Evolutionary conservation across 805 yeast species (phyloP).

Genomic region (Candida fluviatilis): DNA sequence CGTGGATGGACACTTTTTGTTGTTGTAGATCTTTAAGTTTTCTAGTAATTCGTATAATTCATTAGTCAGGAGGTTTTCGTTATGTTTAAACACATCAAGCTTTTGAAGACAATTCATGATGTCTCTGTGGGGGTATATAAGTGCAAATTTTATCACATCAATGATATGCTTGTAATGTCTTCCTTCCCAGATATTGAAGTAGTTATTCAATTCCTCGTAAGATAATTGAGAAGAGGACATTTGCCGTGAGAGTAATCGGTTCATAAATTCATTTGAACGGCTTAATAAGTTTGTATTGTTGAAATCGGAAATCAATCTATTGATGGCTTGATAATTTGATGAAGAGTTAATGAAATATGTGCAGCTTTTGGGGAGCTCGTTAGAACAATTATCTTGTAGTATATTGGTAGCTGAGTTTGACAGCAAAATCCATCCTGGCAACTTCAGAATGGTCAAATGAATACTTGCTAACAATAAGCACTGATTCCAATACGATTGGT

Average conservation of each 20-base stretch:
- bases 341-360: slow-evolving; percentile 23
- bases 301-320: slow-evolving; percentile 9
- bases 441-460: slow-evolving; percentile 20
- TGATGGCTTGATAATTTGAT: slow-evolving; percentile 9
- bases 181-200: slow-evolving; percentile 31
- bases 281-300: slow-evolving; percentile 12
- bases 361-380: slow-evolving; percentile 17
- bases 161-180: slow-evolving; percentile 18
- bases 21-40: slow-evolving; percentile 20
- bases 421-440: slow-evolving; percentile 25
- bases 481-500: slow-evolving; percentile 23
- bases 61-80: slow-evolving; percentile 7
- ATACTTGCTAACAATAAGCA: slow-evolving; percentile 24
- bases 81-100: slow-evolving; percentile 8
- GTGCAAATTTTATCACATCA: slow-evolving; percentile 24
- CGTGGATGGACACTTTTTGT: slow-evolving; percentile 9
- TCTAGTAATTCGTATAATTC: slow-evolving; percentile 13
- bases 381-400: slow-evolving; percentile 18
- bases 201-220: slow-evolving; percentile 22
- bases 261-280: slow-evolving; percentile 18
- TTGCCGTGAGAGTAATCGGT: slow-evolving; percentile 14
- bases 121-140: slow-evolving; percentile 30
- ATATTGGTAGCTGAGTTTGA: slow-evolving; percentile 19
- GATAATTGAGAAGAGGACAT: slow-evolving; percentile 10
- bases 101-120: slow-evolving; percentile 6